Evolutionary conservation across 2,329 filamentous ascomycete species (phyloP).

Genomic region (Aureobasidium pullulans): DNA sequence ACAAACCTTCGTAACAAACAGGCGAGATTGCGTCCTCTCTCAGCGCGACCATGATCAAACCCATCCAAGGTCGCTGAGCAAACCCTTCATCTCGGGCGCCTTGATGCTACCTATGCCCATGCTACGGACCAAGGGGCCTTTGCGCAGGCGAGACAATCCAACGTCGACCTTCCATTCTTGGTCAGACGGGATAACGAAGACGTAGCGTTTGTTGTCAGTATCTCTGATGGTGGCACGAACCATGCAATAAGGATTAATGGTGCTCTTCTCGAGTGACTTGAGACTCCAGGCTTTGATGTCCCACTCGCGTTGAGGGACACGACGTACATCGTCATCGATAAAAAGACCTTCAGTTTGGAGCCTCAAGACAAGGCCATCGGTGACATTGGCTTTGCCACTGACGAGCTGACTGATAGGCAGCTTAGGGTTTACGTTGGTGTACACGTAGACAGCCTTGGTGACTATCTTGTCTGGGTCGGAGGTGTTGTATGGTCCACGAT

Average conservation of each 20-base stretch:
- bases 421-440: constrained; percentile 80
- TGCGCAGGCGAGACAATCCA: constrained; percentile 49
- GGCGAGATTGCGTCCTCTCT: background rate
- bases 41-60: constrained; percentile 17
- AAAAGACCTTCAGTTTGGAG: constrained; percentile 93
- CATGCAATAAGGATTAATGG: constrained; percentile 31
- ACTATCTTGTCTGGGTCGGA: constrained; percentile 94
- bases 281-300: constrained; percentile 98
- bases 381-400: constrained; percentile 75
- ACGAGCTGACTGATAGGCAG: constrained; percentile 88
- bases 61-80: constrained; percentile 30
- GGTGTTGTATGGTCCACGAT: constrained; percentile 72
- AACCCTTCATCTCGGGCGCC: constrained; percentile 33
- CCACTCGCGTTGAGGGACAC: constrained; percentile 93
- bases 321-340: constrained; percentile 90
- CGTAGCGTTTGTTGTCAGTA: constrained; percentile 53
- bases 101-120: constrained; percentile 48
- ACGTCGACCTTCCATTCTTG: constrained; percentile 58
- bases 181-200: constrained; percentile 51
- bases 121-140: constrained; percentile 49
- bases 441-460: constrained; percentile 85
- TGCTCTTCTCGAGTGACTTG: constrained; percentile 63
- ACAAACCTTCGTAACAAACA: background rate
- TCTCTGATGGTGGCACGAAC: constrained; percentile 53
- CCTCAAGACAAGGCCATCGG: constrained; percentile 83